These are phyloP conservation scores for Gossypium schwendimanii DNA, from an alignment of 441 rosid genomes.

Conservation along the genomic window DNA sequence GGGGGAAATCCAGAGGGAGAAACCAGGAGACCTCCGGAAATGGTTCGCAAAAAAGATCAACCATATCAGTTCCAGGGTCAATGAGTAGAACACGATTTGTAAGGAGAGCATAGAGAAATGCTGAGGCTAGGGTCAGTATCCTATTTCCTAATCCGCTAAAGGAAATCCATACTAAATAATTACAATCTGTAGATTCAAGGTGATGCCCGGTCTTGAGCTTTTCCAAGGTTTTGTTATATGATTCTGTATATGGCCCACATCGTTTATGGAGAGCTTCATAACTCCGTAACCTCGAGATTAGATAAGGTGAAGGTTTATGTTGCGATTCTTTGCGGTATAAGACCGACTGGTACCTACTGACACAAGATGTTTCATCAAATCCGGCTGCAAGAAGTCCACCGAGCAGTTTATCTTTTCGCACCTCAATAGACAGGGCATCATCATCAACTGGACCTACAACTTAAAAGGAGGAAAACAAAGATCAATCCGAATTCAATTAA, in stretches of 20 bases:
- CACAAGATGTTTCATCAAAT: constrained; percentile 40
- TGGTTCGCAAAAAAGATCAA: constrained; percentile 64
- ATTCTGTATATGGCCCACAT: constrained; percentile 47
- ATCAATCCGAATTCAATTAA: neutral
- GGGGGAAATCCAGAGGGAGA: constrained; percentile 51
- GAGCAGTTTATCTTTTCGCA: constrained; percentile 25
- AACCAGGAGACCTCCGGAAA: constrained; percentile 61
- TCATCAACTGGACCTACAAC: constrained; percentile 16
- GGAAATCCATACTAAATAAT: constrained; percentile 47
- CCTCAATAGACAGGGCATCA: constrained; percentile 13
- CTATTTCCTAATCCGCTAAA: constrained; percentile 66
- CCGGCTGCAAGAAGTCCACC: constrained; percentile 42
- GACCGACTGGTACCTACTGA: constrained; percentile 41
- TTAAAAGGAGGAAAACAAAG: neutral
- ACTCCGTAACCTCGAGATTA: constrained; percentile 39
- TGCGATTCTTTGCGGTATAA: constrained; percentile 28
- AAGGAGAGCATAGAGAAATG: constrained; percentile 64
- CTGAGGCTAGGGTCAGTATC: constrained; percentile 46
- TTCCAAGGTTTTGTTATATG: constrained; percentile 38
- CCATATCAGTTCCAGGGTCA: constrained; percentile 42
- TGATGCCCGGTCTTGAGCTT: constrained; percentile 25
- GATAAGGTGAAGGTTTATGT: constrained; percentile 36
- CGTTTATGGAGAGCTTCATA: constrained; percentile 54
- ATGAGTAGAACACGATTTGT: constrained; percentile 57
- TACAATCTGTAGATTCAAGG: constrained; percentile 29